Evolutionary conservation across 441 rosid species (phyloP).

Genomic region (Pelargonium cotyledonis): DNA sequence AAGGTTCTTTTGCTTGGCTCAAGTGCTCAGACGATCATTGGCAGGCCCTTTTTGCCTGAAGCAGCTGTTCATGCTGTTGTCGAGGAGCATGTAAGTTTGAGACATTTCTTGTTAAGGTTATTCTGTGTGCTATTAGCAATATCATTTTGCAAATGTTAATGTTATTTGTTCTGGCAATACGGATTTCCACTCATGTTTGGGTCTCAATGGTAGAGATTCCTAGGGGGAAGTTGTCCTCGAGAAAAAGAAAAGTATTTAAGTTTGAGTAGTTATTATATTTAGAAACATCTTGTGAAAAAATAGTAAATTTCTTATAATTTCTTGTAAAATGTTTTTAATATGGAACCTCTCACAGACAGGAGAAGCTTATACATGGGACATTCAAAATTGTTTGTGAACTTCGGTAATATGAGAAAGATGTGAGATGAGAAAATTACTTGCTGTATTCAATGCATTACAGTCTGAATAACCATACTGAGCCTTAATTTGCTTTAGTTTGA

Average conservation of each 20-base stretch:
- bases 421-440: not conserved
- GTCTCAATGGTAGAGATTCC: too few relatives aligned
- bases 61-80: conserved; percentile 87
- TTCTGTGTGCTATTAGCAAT: not conserved
- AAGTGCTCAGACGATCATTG: conserved; percentile 58
- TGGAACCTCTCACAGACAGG: not conserved
- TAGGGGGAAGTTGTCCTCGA: too few relatives aligned
- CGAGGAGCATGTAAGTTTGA: conserved; percentile 82
- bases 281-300: too few relatives aligned
- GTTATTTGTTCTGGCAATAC: too few relatives aligned
- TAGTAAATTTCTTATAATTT: too few relatives aligned
- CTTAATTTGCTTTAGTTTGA: not conserved
- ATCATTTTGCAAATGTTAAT: not conserved
- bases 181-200: too few relatives aligned
- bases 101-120: not conserved
- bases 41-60: conserved; percentile 74
- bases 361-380: not conserved
- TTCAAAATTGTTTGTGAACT: not conserved
- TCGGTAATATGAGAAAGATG: not conserved
- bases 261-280: too few relatives aligned
- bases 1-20: conserved; percentile 84
- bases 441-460: not conserved
- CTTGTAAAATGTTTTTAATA: too few relatives aligned
- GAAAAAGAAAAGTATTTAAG: too few relatives aligned
- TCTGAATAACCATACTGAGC: not conserved